A percentile compares a stretch with the other conserved stretches of the same genome.
Conservation (phyloP, 2,329 filamentous ascomycete species). For the Lasiodiplodia gonubiensis region DNA sequence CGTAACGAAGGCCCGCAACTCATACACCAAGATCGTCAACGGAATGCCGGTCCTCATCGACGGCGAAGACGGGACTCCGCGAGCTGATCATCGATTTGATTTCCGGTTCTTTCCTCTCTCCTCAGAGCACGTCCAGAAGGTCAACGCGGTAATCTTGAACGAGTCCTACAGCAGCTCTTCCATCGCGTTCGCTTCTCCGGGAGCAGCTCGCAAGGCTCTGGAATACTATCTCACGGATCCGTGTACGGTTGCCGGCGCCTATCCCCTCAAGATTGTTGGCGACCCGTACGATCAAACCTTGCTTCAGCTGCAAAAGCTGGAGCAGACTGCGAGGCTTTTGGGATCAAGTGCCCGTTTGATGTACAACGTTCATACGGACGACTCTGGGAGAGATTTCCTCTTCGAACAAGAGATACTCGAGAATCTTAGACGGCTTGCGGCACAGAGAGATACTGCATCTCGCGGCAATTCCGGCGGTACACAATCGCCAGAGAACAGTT, state of each 20-base stretch:
- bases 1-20: slow-evolving; percentile 29
- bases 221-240: background rate
- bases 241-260: background rate
- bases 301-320: background rate
- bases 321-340: background rate
- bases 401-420: background rate
- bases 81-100: slow-evolving; percentile 2
- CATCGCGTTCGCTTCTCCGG: background rate
- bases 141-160: slow-evolving; percentile 29
- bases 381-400: background rate
- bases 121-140: slow-evolving; percentile 20
- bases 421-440: background rate
- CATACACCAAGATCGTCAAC: slow-evolving; percentile 20
- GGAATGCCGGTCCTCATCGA: background rate
- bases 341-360: background rate
- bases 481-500: background rate
- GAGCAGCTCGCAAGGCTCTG: background rate
- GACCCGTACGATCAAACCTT: background rate
- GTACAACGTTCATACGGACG: background rate
- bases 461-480: too few species aligned
- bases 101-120: slow-evolving; percentile 24
- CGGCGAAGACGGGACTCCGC: background rate
- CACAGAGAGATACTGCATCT: background rate
- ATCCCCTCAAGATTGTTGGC: background rate
- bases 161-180: background rate